These are phyloP conservation scores for Hyparrhenia diplandra DNA, from an alignment of 176 grass and related monocot genomes.

Conservation along the genomic window DNA sequence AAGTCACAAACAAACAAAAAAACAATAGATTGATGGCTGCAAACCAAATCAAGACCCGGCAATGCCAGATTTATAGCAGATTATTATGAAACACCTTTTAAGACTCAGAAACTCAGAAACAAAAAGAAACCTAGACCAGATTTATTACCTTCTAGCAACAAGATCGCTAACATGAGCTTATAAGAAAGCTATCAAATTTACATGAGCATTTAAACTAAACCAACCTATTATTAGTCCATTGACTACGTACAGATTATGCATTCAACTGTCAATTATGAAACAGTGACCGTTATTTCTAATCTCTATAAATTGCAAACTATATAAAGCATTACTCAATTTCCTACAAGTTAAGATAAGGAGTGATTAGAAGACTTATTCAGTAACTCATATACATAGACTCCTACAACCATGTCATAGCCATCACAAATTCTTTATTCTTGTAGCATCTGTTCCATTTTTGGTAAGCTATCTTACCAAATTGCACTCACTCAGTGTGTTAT, in stretches of 20 bases:
- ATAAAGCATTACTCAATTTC: too few species aligned
- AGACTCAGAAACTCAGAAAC: too few species aligned
- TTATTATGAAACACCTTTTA: background rate
- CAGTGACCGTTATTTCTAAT: too few species aligned
- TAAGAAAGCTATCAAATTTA: background rate
- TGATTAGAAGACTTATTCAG: background rate
- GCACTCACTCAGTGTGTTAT: background rate
- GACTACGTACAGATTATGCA: too few species aligned
- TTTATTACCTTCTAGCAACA: background rate
- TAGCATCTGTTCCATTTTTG: background rate
- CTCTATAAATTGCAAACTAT: too few species aligned
- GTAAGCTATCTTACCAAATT: background rate
- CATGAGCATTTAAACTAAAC: too few species aligned
- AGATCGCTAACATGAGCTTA: background rate
- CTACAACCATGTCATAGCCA: background rate
- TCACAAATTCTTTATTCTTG: background rate
- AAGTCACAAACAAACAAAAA: too few species aligned
- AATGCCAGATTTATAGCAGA: background rate
- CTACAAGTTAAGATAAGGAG: background rate
- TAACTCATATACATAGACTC: background rate
- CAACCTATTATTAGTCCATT: too few species aligned
- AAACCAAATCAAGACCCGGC: too few species aligned
- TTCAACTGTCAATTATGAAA: too few species aligned
- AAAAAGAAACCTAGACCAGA: too few species aligned
- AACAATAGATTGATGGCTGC: too few species aligned